Evolutionary conservation across 2,329 filamentous ascomycete species (phyloP).

Genomic region (Aspergillus vadensis): DNA sequence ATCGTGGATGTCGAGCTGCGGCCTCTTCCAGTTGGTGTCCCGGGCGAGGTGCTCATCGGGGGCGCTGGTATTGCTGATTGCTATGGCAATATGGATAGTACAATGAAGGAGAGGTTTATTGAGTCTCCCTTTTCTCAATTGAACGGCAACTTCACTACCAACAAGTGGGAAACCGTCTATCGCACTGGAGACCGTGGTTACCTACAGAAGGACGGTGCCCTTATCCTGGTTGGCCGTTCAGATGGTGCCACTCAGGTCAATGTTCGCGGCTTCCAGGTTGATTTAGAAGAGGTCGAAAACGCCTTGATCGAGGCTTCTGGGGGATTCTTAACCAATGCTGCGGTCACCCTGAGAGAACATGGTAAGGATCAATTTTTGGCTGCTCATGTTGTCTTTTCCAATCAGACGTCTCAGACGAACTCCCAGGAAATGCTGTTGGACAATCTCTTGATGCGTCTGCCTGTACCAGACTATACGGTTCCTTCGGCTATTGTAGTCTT

Average conservation of each 20-base stretch:
- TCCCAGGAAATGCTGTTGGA: background rate
- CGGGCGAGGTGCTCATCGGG: constrained; percentile 9
- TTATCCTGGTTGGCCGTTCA: background rate
- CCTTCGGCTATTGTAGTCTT: background rate
- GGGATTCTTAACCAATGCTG: background rate
- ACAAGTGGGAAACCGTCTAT: background rate
- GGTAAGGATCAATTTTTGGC: background rate
- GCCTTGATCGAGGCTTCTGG: background rate
- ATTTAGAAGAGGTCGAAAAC: background rate
- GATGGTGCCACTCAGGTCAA: background rate
- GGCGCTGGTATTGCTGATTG: constrained; percentile 7
- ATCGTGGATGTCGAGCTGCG: constrained; percentile 2
- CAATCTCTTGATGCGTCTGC: background rate
- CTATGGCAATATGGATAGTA: background rate
- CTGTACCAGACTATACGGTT: background rate
- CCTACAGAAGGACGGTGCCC: background rate
- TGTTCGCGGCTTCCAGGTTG: background rate
- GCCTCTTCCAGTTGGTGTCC: constrained; percentile 3
- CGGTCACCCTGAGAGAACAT: background rate
- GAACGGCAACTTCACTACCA: background rate
- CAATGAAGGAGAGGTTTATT: background rate
- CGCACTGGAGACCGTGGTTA: background rate
- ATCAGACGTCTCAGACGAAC: background rate
- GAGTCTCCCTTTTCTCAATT: background rate
- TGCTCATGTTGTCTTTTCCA: background rate